Base-by-base conservation (phyloP, 805 yeast species). In the Metschnikowia chrysomelidarum region DNA sequence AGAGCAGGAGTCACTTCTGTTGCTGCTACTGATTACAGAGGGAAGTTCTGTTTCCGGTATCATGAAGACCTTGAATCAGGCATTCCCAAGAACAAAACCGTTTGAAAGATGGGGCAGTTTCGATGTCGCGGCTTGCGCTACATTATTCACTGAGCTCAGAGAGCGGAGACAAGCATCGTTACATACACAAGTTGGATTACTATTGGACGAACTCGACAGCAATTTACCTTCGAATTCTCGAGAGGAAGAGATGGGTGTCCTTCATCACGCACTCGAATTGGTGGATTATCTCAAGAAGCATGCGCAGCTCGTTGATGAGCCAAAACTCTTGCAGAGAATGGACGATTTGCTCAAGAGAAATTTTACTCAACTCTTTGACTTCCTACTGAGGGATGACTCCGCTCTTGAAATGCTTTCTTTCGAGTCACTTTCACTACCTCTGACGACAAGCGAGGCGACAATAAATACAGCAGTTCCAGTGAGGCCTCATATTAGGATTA, bases 81-180 rank as follows among this genome's bases (percentile, higher is more conserved):
- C 28, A 5, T 24, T 25, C 19, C 14, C 40, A 13, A 24, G 29
- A 14, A 28, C 25, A 2, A 19, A 24, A 3, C 20, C 32, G 5
- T 41, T 41, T 16, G 25, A 27, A n/a, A 34, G 27, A 30, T 44
- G 49, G 49, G 49, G 49, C 12, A 22, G 28, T 3, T 42, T 42
- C 24, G 31, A 19, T 17, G 15, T 19, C 8, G 25, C 14, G 14
- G 24, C 29, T 5, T 26, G 34, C 23, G n/a, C 13, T 22, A 10
- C 21, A 11, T 23, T 12, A 5, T 31, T 43, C 23, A 15, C 14
- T 9, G 26, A 37, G 7, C 8, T 40, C 9, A 10, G 2, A 8
- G 18, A 25, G 8, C 18, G 30, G 19, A 18, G 24, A 14, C 13
- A 27, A 14, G 12, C 9, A 4, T 20, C 30, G 11, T 12, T 41